Conservation (phyloP, 2,329 filamentous ascomycete species). For the Alternaria triticina region DNA sequence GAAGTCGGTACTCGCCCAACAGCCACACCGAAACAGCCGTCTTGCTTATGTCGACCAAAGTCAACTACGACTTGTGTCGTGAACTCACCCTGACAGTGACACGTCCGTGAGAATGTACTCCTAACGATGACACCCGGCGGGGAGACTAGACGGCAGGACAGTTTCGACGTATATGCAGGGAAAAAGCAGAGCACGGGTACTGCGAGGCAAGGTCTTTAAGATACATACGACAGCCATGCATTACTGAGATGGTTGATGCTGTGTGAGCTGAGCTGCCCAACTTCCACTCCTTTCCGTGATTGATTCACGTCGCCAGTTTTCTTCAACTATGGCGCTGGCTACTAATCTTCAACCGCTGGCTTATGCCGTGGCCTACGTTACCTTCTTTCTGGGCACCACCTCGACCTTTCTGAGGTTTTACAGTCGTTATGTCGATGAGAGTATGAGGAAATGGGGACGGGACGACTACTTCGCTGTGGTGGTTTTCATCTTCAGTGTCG, state of each 20-base stretch:
- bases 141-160: not conserved
- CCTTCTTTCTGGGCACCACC: slow-evolving; percentile 20
- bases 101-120: not conserved
- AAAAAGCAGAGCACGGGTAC: not conserved
- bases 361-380: slow-evolving; percentile 24
- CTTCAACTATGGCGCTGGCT: slow-evolving; percentile 14
- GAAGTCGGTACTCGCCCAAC: not conserved
- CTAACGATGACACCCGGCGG: not conserved
- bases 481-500: slow-evolving; percentile 18
- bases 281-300: slow-evolving; percentile 2
- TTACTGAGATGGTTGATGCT: not conserved
- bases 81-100: not conserved
- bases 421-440: slow-evolving; percentile 15
- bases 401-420: slow-evolving; percentile 26
- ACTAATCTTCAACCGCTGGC: slow-evolving; percentile 23
- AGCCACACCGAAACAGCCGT: not conserved
- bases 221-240: slow-evolving; percentile 1
- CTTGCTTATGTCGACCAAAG: slow-evolving; percentile 2
- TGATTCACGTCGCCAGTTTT: slow-evolving; percentile 2
- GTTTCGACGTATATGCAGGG: not conserved
- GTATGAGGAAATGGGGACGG: slow-evolving; percentile 21
- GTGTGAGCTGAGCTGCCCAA: slow-evolving; percentile 4
- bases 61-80: not conserved
- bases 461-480: slow-evolving; percentile 26
- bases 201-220: not conserved